phyloP scores from a whole-genome alignment of 306 rosid genomes.

The Cyamopsis tetragonoloba region DNA sequence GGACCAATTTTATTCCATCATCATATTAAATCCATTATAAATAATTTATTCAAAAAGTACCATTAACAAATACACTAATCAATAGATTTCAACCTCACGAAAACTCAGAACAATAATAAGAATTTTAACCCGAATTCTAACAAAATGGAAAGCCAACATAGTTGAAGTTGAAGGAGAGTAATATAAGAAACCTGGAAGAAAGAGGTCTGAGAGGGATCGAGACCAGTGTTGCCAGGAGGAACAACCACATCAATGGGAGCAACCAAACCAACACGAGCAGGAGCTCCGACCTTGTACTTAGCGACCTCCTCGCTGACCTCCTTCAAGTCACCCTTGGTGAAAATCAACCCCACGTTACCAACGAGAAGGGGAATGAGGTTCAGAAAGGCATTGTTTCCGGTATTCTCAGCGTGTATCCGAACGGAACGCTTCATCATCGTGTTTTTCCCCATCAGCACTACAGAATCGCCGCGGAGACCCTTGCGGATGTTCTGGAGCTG shows the following conservation, averaged over 20 bases:
- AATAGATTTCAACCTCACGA: too few species aligned
- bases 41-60: too few species aligned
- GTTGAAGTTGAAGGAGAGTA: too few species aligned
- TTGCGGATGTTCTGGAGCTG: conserved; percentile 78
- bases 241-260: conserved; percentile 95
- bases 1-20: too few species aligned
- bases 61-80: too few species aligned
- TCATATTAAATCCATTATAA: too few species aligned
- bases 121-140: too few species aligned
- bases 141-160: too few species aligned
- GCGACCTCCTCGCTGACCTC: conserved; percentile 94
- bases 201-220: conserved; percentile 93
- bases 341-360: conserved; percentile 86
- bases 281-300: conserved; percentile 98
- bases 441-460: conserved; percentile 93
- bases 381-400: conserved; percentile 61
- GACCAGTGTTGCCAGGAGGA: conserved; percentile 96
- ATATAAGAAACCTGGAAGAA: conserved; percentile 71
- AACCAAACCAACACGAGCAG: conserved; percentile 97
- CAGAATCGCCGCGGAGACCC: conserved; percentile 83
- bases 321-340: conserved; percentile 92
- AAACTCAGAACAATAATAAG: too few species aligned
- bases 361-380: conserved; percentile 81
- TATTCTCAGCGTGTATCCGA: conserved; percentile 66
- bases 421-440: conserved; percentile 93